Percentiles rank a stretch among this genome's conserved stretches.
Conservation (phyloP, 2,329 filamentous ascomycete species). For the Diaporthe capsici region DNA sequence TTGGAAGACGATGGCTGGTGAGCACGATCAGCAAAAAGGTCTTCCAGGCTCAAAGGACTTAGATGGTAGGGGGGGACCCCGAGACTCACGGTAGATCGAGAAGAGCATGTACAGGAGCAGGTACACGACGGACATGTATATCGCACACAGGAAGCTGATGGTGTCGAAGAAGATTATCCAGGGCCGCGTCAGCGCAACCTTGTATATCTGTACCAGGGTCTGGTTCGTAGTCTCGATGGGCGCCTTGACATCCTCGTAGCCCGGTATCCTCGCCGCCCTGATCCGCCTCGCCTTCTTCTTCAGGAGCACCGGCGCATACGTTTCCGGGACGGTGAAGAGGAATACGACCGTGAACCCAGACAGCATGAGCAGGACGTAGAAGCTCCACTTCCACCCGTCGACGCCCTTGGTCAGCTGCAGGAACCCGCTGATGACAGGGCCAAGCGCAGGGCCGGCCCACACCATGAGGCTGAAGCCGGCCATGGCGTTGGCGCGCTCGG, state of each 20-base stretch:
- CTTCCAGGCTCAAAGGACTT: neutral
- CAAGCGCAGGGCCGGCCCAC: constrained; percentile 67
- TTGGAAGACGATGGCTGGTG: constrained; percentile 63
- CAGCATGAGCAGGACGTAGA: constrained; percentile 63
- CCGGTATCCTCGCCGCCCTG: constrained; percentile 61
- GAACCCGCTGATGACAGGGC: constrained; percentile 70
- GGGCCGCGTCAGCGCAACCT: constrained; percentile 62
- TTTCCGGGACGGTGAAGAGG: constrained; percentile 73
- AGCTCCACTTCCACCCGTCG: constrained; percentile 64
- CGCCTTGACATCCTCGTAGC: constrained; percentile 66
- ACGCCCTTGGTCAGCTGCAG: constrained; percentile 64
- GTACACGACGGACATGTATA: constrained; percentile 69
- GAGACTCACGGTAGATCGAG: constrained; percentile 61
- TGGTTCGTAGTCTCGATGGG: constrained; percentile 62
- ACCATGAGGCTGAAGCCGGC: constrained; percentile 67
- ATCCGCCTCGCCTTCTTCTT: constrained; percentile 68
- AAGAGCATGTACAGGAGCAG: constrained; percentile 71
- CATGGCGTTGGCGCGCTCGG: constrained; percentile 68
- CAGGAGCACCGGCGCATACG: constrained; percentile 64
- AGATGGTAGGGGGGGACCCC: neutral
- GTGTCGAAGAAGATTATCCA: constrained; percentile 69
- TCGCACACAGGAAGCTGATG: constrained; percentile 65
- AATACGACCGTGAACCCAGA: constrained; percentile 55
- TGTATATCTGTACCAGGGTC: constrained; percentile 61
- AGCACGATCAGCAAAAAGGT: neutral